Evolutionary conservation across 2,329 filamentous ascomycete genomes (phyloP).

Genomic region (Thermothelomyces thermophilus): DNA sequence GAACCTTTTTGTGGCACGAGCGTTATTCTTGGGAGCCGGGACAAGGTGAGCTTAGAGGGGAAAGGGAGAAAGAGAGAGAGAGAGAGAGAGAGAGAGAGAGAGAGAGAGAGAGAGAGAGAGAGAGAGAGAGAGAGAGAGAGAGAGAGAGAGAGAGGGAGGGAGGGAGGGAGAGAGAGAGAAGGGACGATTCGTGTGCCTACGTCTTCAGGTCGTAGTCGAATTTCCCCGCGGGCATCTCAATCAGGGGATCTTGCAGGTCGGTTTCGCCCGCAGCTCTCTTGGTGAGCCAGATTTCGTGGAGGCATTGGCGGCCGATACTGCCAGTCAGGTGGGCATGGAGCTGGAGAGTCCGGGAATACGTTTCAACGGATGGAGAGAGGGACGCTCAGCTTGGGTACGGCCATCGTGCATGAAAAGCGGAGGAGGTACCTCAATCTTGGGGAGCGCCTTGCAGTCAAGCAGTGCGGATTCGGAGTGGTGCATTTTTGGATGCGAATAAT

Average conservation of each 20-base stretch:
- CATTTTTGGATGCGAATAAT: not conserved
- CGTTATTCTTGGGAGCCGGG: not conserved
- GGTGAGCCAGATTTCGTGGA: conserved; percentile 66
- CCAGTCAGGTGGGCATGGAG: conserved; percentile 77
- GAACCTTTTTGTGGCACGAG: conserved; percentile 50
- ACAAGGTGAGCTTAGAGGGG: conserved; percentile 3
- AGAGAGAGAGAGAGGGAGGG: no score
- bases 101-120: no score
- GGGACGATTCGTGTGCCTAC: conserved; percentile 33
- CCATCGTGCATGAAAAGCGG: no score
- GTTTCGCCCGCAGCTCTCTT: conserved; percentile 50
- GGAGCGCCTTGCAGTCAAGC: conserved; percentile 43
- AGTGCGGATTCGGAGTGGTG: not conserved
- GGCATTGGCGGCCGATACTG: conserved; percentile 64
- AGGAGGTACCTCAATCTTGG: conserved; percentile 51
- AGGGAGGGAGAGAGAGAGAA: no score
- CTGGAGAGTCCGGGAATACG: conserved; percentile 34
- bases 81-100: no score
- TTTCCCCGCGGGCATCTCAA: conserved; percentile 63
- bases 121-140: no score
- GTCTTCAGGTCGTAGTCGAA: conserved; percentile 63
- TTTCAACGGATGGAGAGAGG: not conserved
- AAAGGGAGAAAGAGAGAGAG: no score
- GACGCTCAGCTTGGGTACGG: no score
- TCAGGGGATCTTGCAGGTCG: conserved; percentile 58